Conservation (phyloP, 2,329 filamentous ascomycete species). For the Cordyceps cicadae region DNA sequence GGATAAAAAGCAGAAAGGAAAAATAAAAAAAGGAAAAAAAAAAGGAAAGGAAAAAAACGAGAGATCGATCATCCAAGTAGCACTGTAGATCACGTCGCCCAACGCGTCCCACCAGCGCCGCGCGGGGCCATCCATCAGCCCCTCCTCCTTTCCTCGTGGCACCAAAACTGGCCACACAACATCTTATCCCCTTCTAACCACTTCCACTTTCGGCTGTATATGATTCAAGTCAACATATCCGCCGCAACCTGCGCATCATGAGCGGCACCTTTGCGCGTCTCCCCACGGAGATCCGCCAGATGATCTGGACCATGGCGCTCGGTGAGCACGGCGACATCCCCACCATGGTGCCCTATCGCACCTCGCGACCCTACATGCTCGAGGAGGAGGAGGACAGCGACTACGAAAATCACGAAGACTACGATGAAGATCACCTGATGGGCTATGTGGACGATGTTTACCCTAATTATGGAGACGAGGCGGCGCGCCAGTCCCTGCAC, state of each 20-base stretch:
- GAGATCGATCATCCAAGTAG: neutral
- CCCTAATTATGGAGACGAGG: neutral
- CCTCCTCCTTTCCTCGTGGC: too few species aligned
- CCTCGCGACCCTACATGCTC: neutral
- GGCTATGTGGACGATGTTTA: neutral
- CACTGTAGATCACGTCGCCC: neutral
- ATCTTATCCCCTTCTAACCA: too few species aligned
- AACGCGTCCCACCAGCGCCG: conserved; percentile 5
- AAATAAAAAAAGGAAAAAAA: too few species aligned
- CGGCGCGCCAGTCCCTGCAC: too few species aligned
- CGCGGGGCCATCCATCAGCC: neutral
- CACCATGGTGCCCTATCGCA: conserved; percentile 15
- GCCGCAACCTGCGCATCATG: neutral
- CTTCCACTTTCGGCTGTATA: neutral
- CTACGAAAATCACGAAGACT: neutral
- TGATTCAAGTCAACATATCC: neutral
- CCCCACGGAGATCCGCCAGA: conserved; percentile 19
- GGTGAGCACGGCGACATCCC: conserved; percentile 11
- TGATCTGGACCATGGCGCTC: conserved; percentile 18
- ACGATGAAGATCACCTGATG: neutral
- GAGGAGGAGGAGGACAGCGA: conserved; percentile 1
- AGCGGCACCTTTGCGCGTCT: conserved; percentile 16
- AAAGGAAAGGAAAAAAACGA: neutral
- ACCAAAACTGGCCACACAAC: too few species aligned
- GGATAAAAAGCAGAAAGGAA: too few species aligned